Conservation (phyloP, 192 early-diverging fungal genomes). For the Gigaspora rosea region DNA sequence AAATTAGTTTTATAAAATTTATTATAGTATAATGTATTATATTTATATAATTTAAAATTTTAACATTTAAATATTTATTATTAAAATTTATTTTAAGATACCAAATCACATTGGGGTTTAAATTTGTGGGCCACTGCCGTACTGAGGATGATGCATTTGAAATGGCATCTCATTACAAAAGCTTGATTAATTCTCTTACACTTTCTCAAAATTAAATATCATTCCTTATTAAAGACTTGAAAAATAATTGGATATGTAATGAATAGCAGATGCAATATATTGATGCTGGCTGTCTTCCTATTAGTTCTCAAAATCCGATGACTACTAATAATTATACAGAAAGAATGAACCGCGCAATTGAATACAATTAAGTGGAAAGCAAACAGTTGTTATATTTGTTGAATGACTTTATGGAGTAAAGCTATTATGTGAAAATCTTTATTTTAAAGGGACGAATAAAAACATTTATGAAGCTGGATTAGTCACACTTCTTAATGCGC, state of each 20-base stretch:
- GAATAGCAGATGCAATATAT: not conserved
- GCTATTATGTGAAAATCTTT: too few relatives aligned
- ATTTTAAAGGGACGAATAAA: too few relatives aligned
- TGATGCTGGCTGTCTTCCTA: not conserved
- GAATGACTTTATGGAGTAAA: not conserved
- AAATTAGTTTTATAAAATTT: not conserved
- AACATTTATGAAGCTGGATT: too few relatives aligned
- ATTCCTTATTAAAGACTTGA: not conserved
- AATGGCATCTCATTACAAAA: not conserved
- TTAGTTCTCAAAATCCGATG: not conserved
- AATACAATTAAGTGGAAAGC: not conserved
- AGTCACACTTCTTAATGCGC: not conserved
- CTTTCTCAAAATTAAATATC: not conserved
- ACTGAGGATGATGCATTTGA: not conserved
- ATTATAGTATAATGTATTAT: not conserved
- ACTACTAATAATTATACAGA: not conserved
- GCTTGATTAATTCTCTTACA: not conserved
- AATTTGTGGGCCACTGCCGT: not conserved
- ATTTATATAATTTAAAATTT: not conserved
- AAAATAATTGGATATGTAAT: not conserved
- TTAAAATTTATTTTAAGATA: not conserved
- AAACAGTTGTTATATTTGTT: slow-evolving; percentile 12
- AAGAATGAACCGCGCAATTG: not conserved
- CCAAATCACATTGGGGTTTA: not conserved
- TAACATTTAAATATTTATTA: too few relatives aligned